phyloP scores from a whole-genome alignment of 805 yeast genomes.

The Candida rishiriensis region DNA sequence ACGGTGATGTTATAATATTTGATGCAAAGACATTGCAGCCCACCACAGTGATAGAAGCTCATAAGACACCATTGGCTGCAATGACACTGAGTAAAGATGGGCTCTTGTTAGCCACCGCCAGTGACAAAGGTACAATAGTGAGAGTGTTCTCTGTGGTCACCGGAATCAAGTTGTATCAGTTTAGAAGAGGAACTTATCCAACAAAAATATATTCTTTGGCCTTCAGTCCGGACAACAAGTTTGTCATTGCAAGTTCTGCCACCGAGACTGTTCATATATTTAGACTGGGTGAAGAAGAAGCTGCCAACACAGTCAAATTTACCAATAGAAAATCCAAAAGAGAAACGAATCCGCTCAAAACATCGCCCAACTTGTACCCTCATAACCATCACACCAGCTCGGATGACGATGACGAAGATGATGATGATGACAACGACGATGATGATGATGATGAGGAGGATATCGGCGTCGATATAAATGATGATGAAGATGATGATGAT shows the following conservation, averaged over 20 bases:
- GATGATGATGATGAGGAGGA: constrained; percentile 14
- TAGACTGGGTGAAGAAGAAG: constrained; percentile 53
- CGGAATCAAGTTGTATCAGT: constrained; percentile 69
- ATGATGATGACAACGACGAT: constrained; percentile 22
- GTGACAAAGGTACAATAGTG: constrained; percentile 86
- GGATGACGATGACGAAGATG: constrained; percentile 27
- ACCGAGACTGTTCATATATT: constrained; percentile 93
- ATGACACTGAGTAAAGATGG: constrained; percentile 75
- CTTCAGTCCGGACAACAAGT: constrained; percentile 71
- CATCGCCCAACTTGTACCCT: constrained; percentile 19
- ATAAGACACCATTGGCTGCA: constrained; percentile 72
- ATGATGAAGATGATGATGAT: constrained; percentile 18
- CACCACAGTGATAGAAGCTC: constrained; percentile 83
- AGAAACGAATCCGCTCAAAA: constrained; percentile 16
- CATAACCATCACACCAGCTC: constrained; percentile 22
- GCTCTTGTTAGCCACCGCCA: constrained; percentile 80
- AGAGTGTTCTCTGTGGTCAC: constrained; percentile 75
- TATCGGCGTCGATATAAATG: too few relatives aligned
- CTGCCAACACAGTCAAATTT: constrained; percentile 27
- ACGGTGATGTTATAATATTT: constrained; percentile 79
- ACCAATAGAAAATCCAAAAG: constrained; percentile 13
- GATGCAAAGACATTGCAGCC: constrained; percentile 77
- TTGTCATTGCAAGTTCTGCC: constrained; percentile 80
- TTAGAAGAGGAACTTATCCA: constrained; percentile 86
- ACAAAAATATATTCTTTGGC: constrained; percentile 77